Evolutionary conservation across 2,329 filamentous ascomycete genomes (phyloP), one percentile per base, ranked within the genome.

Genomic region (Paracorniculantispora psalliotae): DNA sequence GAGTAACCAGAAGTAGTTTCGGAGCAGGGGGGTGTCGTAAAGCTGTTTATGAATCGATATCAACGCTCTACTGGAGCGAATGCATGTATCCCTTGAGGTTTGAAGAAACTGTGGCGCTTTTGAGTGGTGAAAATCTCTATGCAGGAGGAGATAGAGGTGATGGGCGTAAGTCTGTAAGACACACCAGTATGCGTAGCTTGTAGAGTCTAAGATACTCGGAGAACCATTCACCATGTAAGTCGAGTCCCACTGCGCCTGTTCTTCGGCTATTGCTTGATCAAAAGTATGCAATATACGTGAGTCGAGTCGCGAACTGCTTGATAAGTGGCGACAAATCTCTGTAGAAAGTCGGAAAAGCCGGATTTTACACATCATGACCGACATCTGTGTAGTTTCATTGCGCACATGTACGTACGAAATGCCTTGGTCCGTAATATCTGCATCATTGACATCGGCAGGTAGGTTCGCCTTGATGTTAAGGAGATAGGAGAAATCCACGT

Each of bases 111-210:
- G 19, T 8, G 37, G 3, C 5, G 37, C 19, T n/a, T 41, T 41
- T 15, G 37, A 41, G 37, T 41, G 37, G 12, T 41, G 37, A n/a
- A 41, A 41, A 7, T 15, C 63, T 54, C 62, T 60, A 47, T 65
- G 61, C 2, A 65, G 46, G 9, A 65, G 60, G 12, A 65, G 57
- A 28, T 65, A 64, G 1, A 65, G 60, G 41, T 65, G 63, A 13
- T 65, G 62, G 1, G 63, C 63, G 26, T 62, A 64, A 2, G 59
- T 61, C 46, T 65, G 61, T 1, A 65, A 26, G 5, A 63, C 41
- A 28, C 62, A 62, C 63, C 62, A 64, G 33, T 64, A 55, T 4
- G 62, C 62, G 33, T 65, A 65, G 21, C 62, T 50, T 4, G 61
- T 33, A 2, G 56, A 62, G 28, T 65, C 61, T 1, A 64, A 12